Percentiles rank a stretch among this genome's conserved stretches.
These are phyloP conservation scores for Byssothecium circinans DNA, from an alignment of 2,329 filamentous ascomycete species.

Conservation along the genomic window DNA sequence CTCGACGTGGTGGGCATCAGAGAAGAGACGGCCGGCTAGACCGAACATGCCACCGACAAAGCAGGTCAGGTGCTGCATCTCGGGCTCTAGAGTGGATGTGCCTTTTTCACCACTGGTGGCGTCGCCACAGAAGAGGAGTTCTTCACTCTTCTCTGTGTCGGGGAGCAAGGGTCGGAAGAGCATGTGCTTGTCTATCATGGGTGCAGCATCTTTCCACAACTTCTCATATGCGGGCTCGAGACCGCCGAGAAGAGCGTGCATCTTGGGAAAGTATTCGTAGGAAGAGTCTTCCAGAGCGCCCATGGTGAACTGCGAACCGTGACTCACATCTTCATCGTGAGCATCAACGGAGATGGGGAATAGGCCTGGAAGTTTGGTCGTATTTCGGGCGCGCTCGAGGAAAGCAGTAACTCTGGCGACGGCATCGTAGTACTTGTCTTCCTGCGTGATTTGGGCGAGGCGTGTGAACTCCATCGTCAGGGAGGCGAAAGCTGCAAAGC, in stretches of 20 bases:
- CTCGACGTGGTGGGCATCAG: conserved; percentile 54
- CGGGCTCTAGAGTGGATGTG: conserved; percentile 42
- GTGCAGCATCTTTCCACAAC: conserved; percentile 57
- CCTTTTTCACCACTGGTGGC: conserved; percentile 25
- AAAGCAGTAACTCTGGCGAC: conserved; percentile 38
- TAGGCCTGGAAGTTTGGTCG: conserved; percentile 39
- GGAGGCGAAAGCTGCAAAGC: conserved; percentile 52
- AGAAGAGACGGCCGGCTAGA: conserved; percentile 60
- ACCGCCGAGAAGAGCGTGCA: conserved; percentile 43
- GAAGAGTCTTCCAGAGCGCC: conserved; percentile 44
- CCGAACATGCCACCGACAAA: conserved; percentile 66
- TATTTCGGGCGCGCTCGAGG: conserved; percentile 34
- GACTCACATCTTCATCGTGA: conserved; percentile 28
- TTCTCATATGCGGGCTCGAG: conserved; percentile 51
- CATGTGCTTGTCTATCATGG: conserved; percentile 50
- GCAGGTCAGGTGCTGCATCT: conserved; percentile 62
- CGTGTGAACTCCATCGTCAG: conserved; percentile 47
- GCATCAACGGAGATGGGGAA: conserved; percentile 46
- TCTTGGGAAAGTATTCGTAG: conserved; percentile 46
- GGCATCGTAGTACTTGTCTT: conserved; percentile 43
- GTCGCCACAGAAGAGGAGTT: conserved; percentile 40
- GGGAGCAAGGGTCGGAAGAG: conserved; percentile 52
- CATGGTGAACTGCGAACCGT: conserved; percentile 34
- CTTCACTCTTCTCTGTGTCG: conserved; percentile 23
- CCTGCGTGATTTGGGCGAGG: conserved; percentile 39